Percentiles rank a stretch among this genome's conserved stretches.
Evolutionary conservation across 23 red algal species (phyloP).

Genomic region (Gracilaria caudata): DNA sequence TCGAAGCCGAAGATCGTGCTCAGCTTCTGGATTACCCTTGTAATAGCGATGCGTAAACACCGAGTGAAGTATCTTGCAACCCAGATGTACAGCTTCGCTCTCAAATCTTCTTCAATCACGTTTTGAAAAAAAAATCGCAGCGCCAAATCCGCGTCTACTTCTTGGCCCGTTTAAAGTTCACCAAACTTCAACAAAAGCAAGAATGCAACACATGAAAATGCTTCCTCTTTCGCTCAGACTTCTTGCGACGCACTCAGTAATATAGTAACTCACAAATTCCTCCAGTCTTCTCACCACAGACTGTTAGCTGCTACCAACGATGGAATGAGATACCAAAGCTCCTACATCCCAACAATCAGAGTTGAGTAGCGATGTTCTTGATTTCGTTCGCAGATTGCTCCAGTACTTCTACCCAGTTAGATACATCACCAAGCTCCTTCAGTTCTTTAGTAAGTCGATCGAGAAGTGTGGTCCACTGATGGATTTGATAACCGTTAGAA

Average conservation of each 20-base stretch:
- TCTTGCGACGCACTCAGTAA: too few relatives aligned
- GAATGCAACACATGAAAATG: too few relatives aligned
- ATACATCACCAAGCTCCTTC: slow-evolving; percentile 62
- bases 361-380: not conserved
- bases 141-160: not conserved
- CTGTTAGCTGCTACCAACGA: too few relatives aligned
- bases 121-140: not conserved
- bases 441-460: slow-evolving; percentile 61
- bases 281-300: too few relatives aligned
- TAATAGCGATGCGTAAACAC: too few relatives aligned
- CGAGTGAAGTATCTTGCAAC: too few relatives aligned
- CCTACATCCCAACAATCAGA: not conserved
- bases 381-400: slow-evolving; percentile 49
- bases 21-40: not conserved
- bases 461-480: slow-evolving; percentile 46
- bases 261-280: too few relatives aligned
- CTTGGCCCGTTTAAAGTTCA: not conserved
- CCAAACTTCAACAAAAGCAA: too few relatives aligned
- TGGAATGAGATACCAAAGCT: too few relatives aligned
- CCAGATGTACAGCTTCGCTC: too few relatives aligned
- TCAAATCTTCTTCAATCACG: not conserved
- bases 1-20: not conserved
- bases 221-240: not conserved
- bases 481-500: slow-evolving; percentile 34
- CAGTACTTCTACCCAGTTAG: slow-evolving; percentile 51